Base-by-base conservation (phyloP, 73 alveolate species). In the Symbiodinium pilosum region DNA sequence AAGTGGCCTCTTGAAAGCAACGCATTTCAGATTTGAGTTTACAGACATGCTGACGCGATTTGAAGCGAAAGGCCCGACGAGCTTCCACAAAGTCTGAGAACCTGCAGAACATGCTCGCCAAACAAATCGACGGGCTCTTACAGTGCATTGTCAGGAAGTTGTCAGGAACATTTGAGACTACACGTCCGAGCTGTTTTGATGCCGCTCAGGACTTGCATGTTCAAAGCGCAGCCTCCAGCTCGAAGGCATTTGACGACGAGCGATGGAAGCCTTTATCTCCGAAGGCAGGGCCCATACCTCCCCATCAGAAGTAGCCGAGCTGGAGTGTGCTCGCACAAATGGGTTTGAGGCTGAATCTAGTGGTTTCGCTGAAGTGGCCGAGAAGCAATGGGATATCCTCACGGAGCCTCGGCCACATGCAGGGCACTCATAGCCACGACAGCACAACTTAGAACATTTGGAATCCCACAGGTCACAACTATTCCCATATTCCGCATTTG, bases 331-430 rank as follows among this genome's bases (percentile, higher is more conserved):
- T 51, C 73, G 20, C 4, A n/a, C 28, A 24, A n/a, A 2, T 7
- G 24, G 28, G 73, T 30, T 5, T 16, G 2, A n/a, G 32, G 39
- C 34, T 24, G 38, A 64, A 38, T 34, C 81, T 44, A 28, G 34
- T 28, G 97, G 97, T n/a, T 91, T 91, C 30, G 97, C 97, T 11
- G 89, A 91, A 43, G 8, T 91, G 47, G 97, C 97, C 1, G 97
- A 91, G 81, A 68, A 42, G 40, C 97, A 91, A 52, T 91, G 97
- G 97, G 97, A 91, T 14, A 68, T 91, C 26, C 77, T 91, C 75
- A 91, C 97, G 11, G 81, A 14, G 38, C 81, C 81, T 64, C 0
- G 81, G 30, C 81, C 38, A 24, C 30, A 0, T 54, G 34, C 73
- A 24, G 20, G 20, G 73, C 28, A 54, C 73, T 26, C 73, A 54